Evolutionary conservation across 208 protist genomes (phyloP), one percentile per base, ranked within the genome.

Genomic region (Trypanosoma platydactyli): DNA sequence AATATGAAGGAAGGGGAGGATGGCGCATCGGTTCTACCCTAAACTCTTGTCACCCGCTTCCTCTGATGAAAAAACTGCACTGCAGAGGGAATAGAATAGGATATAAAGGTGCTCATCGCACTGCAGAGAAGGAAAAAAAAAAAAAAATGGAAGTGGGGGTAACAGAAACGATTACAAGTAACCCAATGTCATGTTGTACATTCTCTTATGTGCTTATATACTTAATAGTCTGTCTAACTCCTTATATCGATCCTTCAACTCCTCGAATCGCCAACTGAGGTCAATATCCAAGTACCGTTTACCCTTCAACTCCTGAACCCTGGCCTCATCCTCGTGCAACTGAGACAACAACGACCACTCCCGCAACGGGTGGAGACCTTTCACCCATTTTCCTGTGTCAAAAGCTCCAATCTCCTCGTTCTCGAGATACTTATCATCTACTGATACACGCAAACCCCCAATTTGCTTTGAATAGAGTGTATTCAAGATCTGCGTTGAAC

Each of bases 311-410:
- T 92, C 86, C 24, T 81, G 54, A 16, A 93, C 65, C 38, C 89
- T 80, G n/a, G 73, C 73, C 59, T 89, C 85, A 64, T 95, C 89
- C 73, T 95, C 86, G 46, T 95, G 85, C 30, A 95, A 65, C 76
- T 95, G 89, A 53, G 69, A 69, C 22, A 84, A 68, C 59, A 95
- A 70, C 35, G 89, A 90, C 89, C 89, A 95, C 54, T 93, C 89
- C 27, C 82, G 69, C 65, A 95, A 66, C 18, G 89, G 89, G 46
- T 84, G 84, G 20, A 95, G 76, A 9, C 81, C 78, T 64, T 93
- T 89, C 41, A 95, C 87, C 87, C 86, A 93, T 60, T 79, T 71
- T 33, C 81, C 77, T 20, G 89, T 94, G 55, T 95, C 87, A 64
- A 95, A 95, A 6, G 84, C 86, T 24, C 89, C 87, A 60, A 95